Conservation (phyloP, 495 filamentous ascomycete genomes). For the Articulospora tetracladia region DNA sequence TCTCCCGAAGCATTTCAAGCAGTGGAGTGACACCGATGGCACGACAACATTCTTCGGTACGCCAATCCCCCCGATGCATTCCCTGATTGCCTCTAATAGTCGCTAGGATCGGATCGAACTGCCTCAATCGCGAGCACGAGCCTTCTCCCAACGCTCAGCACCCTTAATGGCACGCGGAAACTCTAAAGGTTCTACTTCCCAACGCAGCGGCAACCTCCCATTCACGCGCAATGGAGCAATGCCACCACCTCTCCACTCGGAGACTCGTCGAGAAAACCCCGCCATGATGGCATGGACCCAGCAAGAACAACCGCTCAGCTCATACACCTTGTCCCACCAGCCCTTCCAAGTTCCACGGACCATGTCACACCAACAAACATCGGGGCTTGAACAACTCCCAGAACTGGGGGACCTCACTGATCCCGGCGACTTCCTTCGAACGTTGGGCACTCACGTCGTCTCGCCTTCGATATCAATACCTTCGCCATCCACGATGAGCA, state of each 20-base stretch:
- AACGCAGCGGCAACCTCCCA: conserved; percentile 14
- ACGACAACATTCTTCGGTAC: conserved; percentile 21
- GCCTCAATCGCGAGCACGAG: conserved; percentile 5
- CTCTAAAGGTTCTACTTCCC: conserved; percentile 22
- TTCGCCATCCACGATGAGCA: neutral
- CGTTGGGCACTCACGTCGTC: conserved; percentile 6
- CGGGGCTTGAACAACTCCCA: conserved; percentile 24
- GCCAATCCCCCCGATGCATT: conserved; percentile 9
- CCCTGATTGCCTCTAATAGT: conserved; percentile 18
- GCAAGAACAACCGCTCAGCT: conserved; percentile 19
- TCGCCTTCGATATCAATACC: conserved; percentile 8
- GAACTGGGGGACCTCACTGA: conserved; percentile 15
- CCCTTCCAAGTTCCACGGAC: conserved; percentile 30
- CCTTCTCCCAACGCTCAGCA: conserved; percentile 23
- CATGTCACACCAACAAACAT: conserved; percentile 31
- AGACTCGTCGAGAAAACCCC: conserved; percentile 15
- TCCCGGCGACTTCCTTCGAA: conserved; percentile 19
- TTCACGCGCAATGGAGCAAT: conserved; percentile 15
- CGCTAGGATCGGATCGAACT: conserved; percentile 21
- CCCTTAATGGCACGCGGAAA: conserved; percentile 22
- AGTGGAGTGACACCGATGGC: conserved; percentile 21
- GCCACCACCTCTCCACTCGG: conserved; percentile 16
- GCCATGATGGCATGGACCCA: conserved; percentile 14
- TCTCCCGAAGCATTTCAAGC: conserved; percentile 23
- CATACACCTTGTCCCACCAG: conserved; percentile 24